Evolutionary conservation across 2,329 filamentous ascomycete genomes (phyloP).

Genomic region (Colletotrichum horii): DNA sequence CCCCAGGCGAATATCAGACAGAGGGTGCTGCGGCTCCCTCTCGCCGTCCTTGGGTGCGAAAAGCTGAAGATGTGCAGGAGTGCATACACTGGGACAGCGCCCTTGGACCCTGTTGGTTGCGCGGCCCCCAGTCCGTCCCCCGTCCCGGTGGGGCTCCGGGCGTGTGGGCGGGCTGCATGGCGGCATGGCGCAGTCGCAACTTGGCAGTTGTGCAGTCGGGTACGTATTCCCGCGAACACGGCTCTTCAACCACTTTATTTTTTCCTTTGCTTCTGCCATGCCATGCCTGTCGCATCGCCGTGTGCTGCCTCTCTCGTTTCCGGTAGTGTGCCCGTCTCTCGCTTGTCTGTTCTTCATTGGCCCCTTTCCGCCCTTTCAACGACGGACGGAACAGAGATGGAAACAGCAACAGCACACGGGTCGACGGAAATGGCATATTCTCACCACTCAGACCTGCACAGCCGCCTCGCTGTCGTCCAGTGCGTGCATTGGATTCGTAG

Average conservation of each 20-base stretch:
- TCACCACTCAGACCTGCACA: constrained; percentile 11
- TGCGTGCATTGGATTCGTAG: background rate
- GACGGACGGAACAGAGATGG: background rate
- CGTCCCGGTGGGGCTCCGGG: constrained; percentile 4
- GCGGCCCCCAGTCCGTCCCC: constrained; percentile 6
- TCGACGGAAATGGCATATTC: background rate
- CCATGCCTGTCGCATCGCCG: background rate
- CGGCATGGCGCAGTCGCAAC: constrained; percentile 16
- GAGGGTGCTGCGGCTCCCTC: background rate
- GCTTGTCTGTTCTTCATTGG: background rate
- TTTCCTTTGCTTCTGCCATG: background rate
- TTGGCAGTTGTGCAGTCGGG: background rate
- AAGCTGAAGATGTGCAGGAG: background rate
- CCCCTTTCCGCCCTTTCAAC: background rate
- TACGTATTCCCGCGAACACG: background rate
- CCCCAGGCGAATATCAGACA: background rate
- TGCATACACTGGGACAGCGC: background rate
- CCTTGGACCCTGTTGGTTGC: constrained; percentile 20
- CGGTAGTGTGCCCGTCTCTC: background rate
- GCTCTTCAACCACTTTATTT: background rate
- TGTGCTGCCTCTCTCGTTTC: background rate
- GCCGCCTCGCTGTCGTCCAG: background rate
- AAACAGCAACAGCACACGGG: background rate
- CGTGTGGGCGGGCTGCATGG: constrained; percentile 19
- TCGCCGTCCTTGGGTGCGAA: background rate